These are phyloP conservation scores for Suhomyces terraborum DNA, from an alignment of 1,139 yeast species.

Conservation along the genomic window DNA sequence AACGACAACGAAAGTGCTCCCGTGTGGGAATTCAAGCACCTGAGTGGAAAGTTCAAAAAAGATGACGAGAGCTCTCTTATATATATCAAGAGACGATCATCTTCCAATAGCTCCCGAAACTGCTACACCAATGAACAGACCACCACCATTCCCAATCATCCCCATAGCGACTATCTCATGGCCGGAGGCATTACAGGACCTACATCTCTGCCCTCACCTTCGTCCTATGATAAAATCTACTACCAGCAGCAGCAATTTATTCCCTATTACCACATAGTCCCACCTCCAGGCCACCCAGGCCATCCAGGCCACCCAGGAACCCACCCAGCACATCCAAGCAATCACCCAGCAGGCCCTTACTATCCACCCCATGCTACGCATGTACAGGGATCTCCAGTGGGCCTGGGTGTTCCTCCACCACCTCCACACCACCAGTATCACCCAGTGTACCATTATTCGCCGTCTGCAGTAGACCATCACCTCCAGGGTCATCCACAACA, in stretches of 20 bases:
- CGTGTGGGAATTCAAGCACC: constrained; percentile 88
- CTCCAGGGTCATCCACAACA: constrained; percentile 4
- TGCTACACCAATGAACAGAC: constrained; percentile 12
- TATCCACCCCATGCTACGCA: not conserved
- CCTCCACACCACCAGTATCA: constrained; percentile 4
- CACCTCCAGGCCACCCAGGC: constrained; percentile 4
- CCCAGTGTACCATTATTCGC: constrained; percentile 2
- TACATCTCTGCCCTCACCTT: constrained; percentile 9
- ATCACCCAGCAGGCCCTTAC: no score
- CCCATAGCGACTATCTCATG: constrained; percentile 13
- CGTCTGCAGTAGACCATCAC: constrained; percentile 2
- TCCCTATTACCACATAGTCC: constrained; percentile 13
- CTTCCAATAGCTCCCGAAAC: constrained; percentile 26
- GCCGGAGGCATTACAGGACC: no score
- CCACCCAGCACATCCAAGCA: no score
- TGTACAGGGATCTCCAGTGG: not conserved
- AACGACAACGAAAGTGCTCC: constrained; percentile 32
- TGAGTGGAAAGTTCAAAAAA: constrained; percentile 72
- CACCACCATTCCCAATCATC: constrained; percentile 12
- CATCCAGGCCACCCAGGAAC: no score
- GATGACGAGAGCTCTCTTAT: constrained; percentile 69
- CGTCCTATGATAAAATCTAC: constrained; percentile 11
- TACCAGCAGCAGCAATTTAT: constrained; percentile 14
- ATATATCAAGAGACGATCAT: constrained; percentile 66
- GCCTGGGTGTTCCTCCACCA: not conserved